Conservation (phyloP, 768 basidiomycete species). For the Phlebiopsis flavidoalba region DNA sequence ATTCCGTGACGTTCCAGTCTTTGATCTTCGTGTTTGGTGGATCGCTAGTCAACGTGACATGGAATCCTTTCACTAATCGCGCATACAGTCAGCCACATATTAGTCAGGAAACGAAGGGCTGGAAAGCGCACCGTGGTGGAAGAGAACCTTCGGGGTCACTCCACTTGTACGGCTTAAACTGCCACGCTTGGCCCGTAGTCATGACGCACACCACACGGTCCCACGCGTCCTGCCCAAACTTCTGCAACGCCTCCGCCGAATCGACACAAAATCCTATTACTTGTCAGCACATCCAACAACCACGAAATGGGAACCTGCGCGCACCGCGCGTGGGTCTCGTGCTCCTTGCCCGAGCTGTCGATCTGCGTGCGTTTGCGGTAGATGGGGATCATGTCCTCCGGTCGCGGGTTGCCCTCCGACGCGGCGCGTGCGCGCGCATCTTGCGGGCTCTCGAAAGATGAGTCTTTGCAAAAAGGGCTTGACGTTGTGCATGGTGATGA, state of each 20-base stretch:
- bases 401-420: slow-evolving; percentile 63
- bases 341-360: slow-evolving; percentile 60
- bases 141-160: slow-evolving; percentile 84
- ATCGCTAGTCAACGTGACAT: slow-evolving; percentile 93
- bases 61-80: slow-evolving; percentile 82
- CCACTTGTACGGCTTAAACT: slow-evolving; percentile 97
- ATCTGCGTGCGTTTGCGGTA: slow-evolving; percentile 78
- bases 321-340: slow-evolving; percentile 34
- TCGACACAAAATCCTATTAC: slow-evolving; percentile 72
- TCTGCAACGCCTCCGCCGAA: slow-evolving; percentile 84
- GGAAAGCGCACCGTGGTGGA: slow-evolving; percentile 75
- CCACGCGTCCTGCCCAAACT: slow-evolving; percentile 93
- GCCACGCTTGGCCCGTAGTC: slow-evolving; percentile 98
- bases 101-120: background rate
- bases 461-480: slow-evolving; percentile 90
- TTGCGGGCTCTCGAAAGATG: slow-evolving; percentile 68
- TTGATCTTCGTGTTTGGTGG: slow-evolving; percentile 84
- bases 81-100: background rate
- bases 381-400: slow-evolving; percentile 85
- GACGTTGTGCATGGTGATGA: slow-evolving; percentile 98
- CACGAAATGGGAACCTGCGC: background rate
- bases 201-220: slow-evolving; percentile 96
- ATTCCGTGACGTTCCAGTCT: slow-evolving; percentile 96
- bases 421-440: slow-evolving; percentile 66
- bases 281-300: background rate